Evolutionary conservation across 805 yeast species (phyloP).

Genomic region (Candida sakaeoensis): DNA sequence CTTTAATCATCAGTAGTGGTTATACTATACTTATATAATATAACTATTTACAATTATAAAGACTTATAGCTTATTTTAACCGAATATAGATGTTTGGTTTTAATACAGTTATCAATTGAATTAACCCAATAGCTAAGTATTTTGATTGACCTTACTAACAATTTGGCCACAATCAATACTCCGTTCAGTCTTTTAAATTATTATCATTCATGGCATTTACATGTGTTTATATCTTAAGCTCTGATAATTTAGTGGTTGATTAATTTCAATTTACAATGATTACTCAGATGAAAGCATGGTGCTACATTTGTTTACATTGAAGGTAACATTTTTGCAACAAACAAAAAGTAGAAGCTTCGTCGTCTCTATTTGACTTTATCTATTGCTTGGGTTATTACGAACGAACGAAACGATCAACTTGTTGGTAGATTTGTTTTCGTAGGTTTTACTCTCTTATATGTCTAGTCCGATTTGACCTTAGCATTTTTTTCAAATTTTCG

Average conservation of each 20-base stretch:
- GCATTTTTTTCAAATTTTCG: no score
- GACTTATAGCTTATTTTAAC: slow-evolving; percentile 7
- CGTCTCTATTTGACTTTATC: no score
- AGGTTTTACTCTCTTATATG: no score
- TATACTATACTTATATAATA: slow-evolving; percentile 68
- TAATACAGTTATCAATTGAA: neutral
- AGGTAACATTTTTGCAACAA: no score
- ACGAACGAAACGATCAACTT: no score
- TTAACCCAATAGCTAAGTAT: slow-evolving; percentile 53
- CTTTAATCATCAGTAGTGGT: slow-evolving; percentile 71
- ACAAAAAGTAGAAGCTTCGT: no score
- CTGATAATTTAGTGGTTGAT: slow-evolving; percentile 21
- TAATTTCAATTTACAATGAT: slow-evolving; percentile 14
- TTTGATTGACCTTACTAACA: slow-evolving; percentile 67
- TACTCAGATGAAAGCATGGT: slow-evolving; percentile 48
- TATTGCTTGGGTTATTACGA: no score
- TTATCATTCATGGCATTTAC: slow-evolving; percentile 14
- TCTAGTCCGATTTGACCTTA: no score
- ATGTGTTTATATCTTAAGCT: slow-evolving; percentile 23
- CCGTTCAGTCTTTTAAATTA: slow-evolving; percentile 73
- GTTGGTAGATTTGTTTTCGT: no score
- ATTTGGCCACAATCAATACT: slow-evolving; percentile 66
- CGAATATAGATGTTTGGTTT: slow-evolving; percentile 8
- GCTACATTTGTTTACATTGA: slow-evolving; percentile 36
- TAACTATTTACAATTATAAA: slow-evolving; percentile 35